Conservation (phyloP, 2,329 filamentous ascomycete genomes). For the Colletotrichum filicis region DNA sequence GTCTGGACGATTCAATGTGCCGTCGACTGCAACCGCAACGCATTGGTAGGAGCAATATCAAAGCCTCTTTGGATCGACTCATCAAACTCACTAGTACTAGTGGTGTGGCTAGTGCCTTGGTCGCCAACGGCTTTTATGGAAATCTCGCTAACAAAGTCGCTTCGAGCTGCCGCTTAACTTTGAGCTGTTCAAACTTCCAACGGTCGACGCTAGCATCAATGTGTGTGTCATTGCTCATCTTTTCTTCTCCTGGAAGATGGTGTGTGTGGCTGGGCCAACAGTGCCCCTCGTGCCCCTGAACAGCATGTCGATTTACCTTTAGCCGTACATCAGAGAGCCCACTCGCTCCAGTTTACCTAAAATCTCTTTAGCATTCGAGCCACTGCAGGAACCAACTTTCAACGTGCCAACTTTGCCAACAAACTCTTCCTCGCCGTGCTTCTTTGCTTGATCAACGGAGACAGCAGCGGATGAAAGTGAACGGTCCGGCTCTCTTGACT, state of each 20-base stretch:
- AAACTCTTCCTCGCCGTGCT: neutral
- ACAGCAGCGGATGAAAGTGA: neutral
- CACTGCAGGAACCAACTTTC: neutral
- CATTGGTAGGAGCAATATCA: neutral
- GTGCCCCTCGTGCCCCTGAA: too few species aligned
- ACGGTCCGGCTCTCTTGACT: neutral
- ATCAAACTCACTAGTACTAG: neutral
- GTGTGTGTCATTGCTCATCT: neutral
- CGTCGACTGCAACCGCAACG: neutral
- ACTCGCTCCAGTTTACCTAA: neutral
- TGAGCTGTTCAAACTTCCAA: neutral
- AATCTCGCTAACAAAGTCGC: neutral
- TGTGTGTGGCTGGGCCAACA: neutral
- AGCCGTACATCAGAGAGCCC: constrained; percentile 3
- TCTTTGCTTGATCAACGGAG: neutral
- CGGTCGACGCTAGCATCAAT: neutral
- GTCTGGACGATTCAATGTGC: neutral
- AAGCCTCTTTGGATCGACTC: neutral
- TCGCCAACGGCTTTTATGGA: neutral
- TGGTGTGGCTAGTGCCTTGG: neutral
- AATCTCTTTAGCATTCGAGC: neutral
- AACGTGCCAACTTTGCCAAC: neutral
- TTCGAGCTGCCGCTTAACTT: neutral
- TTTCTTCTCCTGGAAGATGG: neutral
- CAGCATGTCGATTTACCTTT: neutral